Evolutionary conservation across 768 basidiomycete genomes (phyloP).

Genomic region (Hirschioporus abietinus): DNA sequence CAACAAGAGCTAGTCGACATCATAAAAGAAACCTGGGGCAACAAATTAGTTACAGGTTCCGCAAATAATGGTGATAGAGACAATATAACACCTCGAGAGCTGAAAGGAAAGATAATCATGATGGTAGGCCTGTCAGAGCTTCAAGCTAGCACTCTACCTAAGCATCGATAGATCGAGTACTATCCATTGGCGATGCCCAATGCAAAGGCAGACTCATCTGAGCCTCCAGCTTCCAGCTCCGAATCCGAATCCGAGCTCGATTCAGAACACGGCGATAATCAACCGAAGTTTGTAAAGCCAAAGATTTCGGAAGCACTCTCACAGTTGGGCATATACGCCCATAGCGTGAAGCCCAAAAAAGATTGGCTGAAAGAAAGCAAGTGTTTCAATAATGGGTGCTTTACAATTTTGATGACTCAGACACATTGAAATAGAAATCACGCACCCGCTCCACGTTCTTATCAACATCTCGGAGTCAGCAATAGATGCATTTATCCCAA

Average conservation of each 20-base stretch:
- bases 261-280: slow-evolving; percentile 1
- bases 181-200: slow-evolving; percentile 11
- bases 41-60: slow-evolving; percentile 39
- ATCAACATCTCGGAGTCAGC: slow-evolving; percentile 58
- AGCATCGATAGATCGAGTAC: slow-evolving; percentile 14
- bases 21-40: slow-evolving; percentile 47
- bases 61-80: slow-evolving; percentile 33
- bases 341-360: slow-evolving; percentile 55
- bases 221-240: slow-evolving; percentile 3
- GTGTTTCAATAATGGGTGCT: not conserved
- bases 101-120: slow-evolving; percentile 49
- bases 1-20: slow-evolving; percentile 51
- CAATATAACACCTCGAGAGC: slow-evolving; percentile 37
- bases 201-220: not conserved
- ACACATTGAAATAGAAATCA: slow-evolving; percentile 25
- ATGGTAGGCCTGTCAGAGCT: slow-evolving; percentile 37
- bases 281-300: not conserved
- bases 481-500: slow-evolving; percentile 34
- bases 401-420: too few species aligned
- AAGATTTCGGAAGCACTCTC: slow-evolving; percentile 50
- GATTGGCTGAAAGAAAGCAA: slow-evolving; percentile 43
- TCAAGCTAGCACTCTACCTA: not conserved
- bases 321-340: slow-evolving; percentile 51
- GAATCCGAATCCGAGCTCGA: slow-evolving; percentile 11
- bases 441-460: slow-evolving; percentile 42